These are phyloP conservation scores for Diatrype stigma DNA, from an alignment of 2,329 filamentous ascomycete genomes.

Conservation along the genomic window DNA sequence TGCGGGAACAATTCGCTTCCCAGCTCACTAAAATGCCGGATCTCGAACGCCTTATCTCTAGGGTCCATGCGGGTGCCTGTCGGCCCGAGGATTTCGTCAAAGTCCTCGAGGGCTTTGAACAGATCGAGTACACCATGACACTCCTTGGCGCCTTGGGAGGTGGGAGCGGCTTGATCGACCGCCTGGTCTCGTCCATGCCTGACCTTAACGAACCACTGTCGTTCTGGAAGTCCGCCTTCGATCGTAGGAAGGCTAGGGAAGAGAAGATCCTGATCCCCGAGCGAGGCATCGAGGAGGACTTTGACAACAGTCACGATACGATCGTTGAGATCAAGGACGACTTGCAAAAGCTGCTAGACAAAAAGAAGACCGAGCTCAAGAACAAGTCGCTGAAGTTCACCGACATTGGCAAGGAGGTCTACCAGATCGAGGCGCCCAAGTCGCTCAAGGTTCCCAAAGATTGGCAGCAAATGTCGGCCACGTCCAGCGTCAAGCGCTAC, in stretches of 20 bases:
- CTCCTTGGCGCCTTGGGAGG: slow-evolving; percentile 69
- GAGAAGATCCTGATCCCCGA: slow-evolving; percentile 81
- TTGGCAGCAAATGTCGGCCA: slow-evolving; percentile 97
- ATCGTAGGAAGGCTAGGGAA: slow-evolving; percentile 73
- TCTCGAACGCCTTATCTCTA: slow-evolving; percentile 87
- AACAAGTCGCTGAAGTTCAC: slow-evolving; percentile 70
- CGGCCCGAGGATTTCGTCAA: slow-evolving; percentile 88
- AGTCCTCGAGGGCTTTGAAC: slow-evolving; percentile 93
- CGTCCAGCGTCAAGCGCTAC: slow-evolving; percentile 84
- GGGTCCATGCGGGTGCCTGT: slow-evolving; percentile 89
- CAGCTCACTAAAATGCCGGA: slow-evolving; percentile 91
- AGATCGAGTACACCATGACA: slow-evolving; percentile 91
- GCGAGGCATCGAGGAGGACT: slow-evolving; percentile 84
- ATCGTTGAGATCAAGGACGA: slow-evolving; percentile 73
- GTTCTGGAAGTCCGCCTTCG: slow-evolving; percentile 90
- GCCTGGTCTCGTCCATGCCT: slow-evolving; percentile 81
- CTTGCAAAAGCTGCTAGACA: slow-evolving; percentile 66
- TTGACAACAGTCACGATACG: slow-evolving; percentile 74
- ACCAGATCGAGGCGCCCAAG: slow-evolving; percentile 90
- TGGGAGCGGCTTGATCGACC: slow-evolving; percentile 79
- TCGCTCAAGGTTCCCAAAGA: slow-evolving; percentile 75
- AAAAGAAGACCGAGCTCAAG: slow-evolving; percentile 68
- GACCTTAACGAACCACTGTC: slow-evolving; percentile 69
- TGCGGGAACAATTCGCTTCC: slow-evolving; percentile 83
- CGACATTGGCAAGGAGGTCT: slow-evolving; percentile 94